Evolutionary conservation across 2,329 filamentous ascomycete species (phyloP).

Genomic region (Paramyrothecium sp.): DNA sequence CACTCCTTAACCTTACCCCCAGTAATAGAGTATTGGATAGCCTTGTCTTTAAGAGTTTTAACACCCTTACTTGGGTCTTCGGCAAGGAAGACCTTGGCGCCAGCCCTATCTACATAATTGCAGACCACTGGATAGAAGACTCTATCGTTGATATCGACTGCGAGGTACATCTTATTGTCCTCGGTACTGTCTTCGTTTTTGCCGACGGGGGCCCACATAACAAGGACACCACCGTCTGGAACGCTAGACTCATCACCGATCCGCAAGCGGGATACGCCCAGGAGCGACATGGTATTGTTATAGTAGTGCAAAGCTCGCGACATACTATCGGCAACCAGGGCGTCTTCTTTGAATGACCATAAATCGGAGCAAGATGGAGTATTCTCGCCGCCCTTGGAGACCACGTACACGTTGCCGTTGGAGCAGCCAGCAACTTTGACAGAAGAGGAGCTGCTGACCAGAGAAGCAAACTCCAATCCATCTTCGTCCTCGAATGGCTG

Average conservation of each 20-base stretch:
- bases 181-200: constrained; percentile 6
- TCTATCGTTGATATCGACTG: constrained; percentile 13
- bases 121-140: constrained; percentile 27
- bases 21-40: background rate
- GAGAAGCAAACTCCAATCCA: constrained; percentile 16
- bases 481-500: constrained; percentile 15
- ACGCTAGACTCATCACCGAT: constrained; percentile 12
- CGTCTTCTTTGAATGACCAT: constrained; percentile 17
- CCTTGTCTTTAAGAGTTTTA: background rate
- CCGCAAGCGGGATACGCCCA: constrained; percentile 27
- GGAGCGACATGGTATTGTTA: constrained; percentile 24
- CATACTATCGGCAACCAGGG: constrained; percentile 18
- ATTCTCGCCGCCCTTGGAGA: constrained; percentile 13
- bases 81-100: constrained; percentile 24
- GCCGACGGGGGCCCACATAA: constrained; percentile 12
- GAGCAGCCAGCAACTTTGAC: constrained; percentile 25
- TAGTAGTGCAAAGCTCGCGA: constrained; percentile 29
- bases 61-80: background rate
- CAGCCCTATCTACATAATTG: constrained; percentile 15
- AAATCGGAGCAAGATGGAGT: constrained; percentile 16
- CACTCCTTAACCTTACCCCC: background rate
- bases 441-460: constrained; percentile 14
- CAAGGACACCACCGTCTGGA: constrained; percentile 12
- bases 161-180: constrained; percentile 13
- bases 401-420: constrained; percentile 30